phyloP scores from a whole-genome alignment of 495 filamentous ascomycete genomes.

The Hypoxylon lenormandii region DNA sequence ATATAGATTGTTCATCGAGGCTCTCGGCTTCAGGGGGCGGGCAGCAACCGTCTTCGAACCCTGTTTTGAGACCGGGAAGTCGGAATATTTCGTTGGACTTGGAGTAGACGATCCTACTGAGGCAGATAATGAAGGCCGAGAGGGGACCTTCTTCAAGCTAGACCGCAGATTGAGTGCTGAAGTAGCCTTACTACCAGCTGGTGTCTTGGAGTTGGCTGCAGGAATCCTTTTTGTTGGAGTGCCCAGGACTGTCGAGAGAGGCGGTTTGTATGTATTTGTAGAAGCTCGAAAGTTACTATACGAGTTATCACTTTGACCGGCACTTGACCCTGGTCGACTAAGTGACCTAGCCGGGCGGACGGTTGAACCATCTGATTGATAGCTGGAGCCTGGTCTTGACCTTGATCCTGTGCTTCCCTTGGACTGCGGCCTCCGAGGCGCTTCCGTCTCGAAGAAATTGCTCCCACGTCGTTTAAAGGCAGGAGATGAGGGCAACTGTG shows the following conservation, averaged over 20 bases:
- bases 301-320: constrained; percentile 48
- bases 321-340: constrained; percentile 59
- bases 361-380: constrained; percentile 56
- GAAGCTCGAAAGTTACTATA: constrained; percentile 51
- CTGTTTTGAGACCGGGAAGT: constrained; percentile 51
- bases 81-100: constrained; percentile 57
- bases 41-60: constrained; percentile 65
- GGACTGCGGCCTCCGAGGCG: constrained; percentile 48
- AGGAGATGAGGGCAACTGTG: constrained; percentile 62
- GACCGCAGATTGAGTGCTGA: constrained; percentile 19
- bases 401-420: constrained; percentile 54
- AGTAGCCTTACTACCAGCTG: constrained; percentile 20
- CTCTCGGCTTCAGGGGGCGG: constrained; percentile 65
- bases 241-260: constrained; percentile 53
- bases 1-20: constrained; percentile 67
- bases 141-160: constrained; percentile 39
- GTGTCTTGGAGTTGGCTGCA: constrained; percentile 45
- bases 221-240: constrained; percentile 48
- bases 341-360: constrained; percentile 46
- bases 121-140: constrained; percentile 43
- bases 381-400: constrained; percentile 60
- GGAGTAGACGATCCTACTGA: constrained; percentile 51
- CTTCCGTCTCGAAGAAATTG: constrained; percentile 54
- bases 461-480: constrained; percentile 54
- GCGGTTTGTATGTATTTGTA: constrained; percentile 52